Evolutionary conservation across 1,284 basidiomycete species (phyloP).

Genomic region (Sanghuangporus weigelae): DNA sequence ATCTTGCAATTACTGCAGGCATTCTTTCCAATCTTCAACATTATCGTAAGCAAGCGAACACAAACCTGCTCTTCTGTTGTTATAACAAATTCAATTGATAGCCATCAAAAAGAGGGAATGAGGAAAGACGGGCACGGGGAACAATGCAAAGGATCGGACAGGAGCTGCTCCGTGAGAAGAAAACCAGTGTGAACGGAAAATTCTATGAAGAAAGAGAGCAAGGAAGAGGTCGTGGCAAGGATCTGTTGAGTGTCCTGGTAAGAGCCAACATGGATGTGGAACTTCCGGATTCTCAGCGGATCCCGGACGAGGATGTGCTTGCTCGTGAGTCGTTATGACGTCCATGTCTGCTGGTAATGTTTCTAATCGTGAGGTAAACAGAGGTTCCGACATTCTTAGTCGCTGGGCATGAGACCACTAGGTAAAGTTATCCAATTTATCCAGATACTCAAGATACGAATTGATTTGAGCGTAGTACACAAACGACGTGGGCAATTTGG

Average conservation of each 20-base stretch:
- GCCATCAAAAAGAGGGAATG: slow-evolving; percentile 11
- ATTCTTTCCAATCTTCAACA: slow-evolving; percentile 21
- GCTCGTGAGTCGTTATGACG: slow-evolving; percentile 49
- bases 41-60: slow-evolving; percentile 23
- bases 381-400: slow-evolving; percentile 58
- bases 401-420: slow-evolving; percentile 75
- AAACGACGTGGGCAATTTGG: slow-evolving; percentile 57
- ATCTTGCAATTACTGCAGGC: slow-evolving; percentile 14
- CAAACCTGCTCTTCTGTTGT: neutral
- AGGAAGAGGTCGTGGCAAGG: slow-evolving; percentile 29
- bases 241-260: slow-evolving; percentile 52
- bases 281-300: slow-evolving; percentile 47
- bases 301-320: slow-evolving; percentile 71
- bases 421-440: slow-evolving; percentile 29
- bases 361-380: slow-evolving; percentile 21
- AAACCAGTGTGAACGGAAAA: slow-evolving; percentile 29
- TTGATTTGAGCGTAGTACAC: slow-evolving; percentile 19
- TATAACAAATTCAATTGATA: neutral
- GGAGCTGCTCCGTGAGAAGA: slow-evolving; percentile 41
- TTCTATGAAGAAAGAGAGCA: slow-evolving; percentile 27
- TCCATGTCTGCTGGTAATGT: too few relatives aligned
- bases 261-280: slow-evolving; percentile 60
- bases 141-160: slow-evolving; percentile 34
- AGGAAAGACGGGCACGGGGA: slow-evolving; percentile 18
- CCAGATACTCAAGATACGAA: neutral